phyloP scores from a whole-genome alignment of 1,284 basidiomycete genomes.

The Anthracocystis panici-leucophaei region DNA sequence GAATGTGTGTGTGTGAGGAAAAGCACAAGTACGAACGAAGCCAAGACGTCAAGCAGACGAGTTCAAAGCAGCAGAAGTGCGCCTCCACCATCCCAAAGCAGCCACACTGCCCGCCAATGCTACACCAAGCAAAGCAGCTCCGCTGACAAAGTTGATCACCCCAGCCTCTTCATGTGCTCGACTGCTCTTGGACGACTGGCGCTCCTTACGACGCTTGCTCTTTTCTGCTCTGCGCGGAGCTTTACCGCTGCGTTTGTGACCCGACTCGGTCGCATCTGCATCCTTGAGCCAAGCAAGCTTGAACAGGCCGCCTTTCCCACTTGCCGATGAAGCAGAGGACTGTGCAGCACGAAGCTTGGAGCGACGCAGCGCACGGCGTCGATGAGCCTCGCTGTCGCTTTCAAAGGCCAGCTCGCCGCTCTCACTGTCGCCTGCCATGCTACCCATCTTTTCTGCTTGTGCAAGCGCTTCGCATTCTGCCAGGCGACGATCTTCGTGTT shows the following conservation, averaged over 20 bases:
- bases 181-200: conserved; percentile 3
- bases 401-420: conserved; percentile 48
- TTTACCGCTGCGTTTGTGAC: conserved; percentile 30
- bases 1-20: background rate
- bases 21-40: background rate
- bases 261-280: conserved; percentile 9
- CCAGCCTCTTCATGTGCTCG: conserved; percentile 33
- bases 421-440: conserved; percentile 42
- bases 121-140: conserved; percentile 49
- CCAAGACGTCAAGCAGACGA: conserved; percentile 21
- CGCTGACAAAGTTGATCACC: conserved; percentile 52
- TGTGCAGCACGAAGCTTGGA: conserved; percentile 10
- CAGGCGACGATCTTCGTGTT: conserved; percentile 23
- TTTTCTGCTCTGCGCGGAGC: conserved; percentile 14
- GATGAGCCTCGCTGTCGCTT: conserved; percentile 42
- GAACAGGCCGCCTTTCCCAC: conserved; percentile 23
- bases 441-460: conserved; percentile 53
- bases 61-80: conserved; percentile 39
- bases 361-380: conserved; percentile 21
- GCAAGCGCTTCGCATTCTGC: conserved; percentile 35
- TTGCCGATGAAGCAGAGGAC: conserved; percentile 6
- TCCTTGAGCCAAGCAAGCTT: conserved; percentile 22
- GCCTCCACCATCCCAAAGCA: conserved; percentile 53
- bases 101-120: conserved; percentile 51
- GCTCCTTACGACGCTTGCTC: conserved; percentile 35